phyloP scores from a whole-genome alignment of 2,329 filamentous ascomycete species.

The Aspergillus sp. region DNA sequence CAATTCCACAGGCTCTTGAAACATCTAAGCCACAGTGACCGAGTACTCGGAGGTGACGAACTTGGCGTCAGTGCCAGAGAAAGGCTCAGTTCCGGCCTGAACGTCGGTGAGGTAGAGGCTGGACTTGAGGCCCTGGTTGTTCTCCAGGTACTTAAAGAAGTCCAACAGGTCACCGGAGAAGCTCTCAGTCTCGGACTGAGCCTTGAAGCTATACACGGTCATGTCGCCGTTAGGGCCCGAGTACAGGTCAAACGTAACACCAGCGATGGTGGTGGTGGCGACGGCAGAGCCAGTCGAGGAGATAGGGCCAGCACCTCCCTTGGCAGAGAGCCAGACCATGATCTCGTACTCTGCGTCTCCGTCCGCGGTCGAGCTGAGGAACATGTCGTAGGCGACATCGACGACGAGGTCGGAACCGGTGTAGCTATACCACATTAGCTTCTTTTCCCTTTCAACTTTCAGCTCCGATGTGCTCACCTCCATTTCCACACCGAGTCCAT shows the following conservation, averaged over 20 bases:
- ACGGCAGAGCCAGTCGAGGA: constrained; percentile 45
- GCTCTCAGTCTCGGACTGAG: constrained; percentile 40
- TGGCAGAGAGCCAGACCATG: constrained; percentile 61
- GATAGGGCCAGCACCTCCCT: constrained; percentile 57
- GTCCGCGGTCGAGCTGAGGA: constrained; percentile 47
- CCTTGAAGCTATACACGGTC: constrained; percentile 58
- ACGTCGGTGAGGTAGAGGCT: constrained; percentile 52
- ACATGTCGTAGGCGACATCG: constrained; percentile 60
- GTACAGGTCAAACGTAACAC: constrained; percentile 55
- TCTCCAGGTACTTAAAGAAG: constrained; percentile 55
- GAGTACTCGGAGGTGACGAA: constrained; percentile 27
- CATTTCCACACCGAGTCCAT: constrained; percentile 45
- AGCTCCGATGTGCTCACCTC: constrained; percentile 21
- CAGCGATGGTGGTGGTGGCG: constrained; percentile 51
- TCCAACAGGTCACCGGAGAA: constrained; percentile 55
- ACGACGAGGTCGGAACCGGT: constrained; percentile 47
- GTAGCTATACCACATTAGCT: constrained; percentile 33
- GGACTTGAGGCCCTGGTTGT: constrained; percentile 26
- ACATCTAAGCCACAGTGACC: constrained; percentile 19
- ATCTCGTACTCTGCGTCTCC: constrained; percentile 54
- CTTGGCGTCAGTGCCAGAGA: constrained; percentile 23
- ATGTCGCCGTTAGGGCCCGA: constrained; percentile 55
- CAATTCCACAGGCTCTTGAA: no score
- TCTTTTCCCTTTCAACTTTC: not conserved
- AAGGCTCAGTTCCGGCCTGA: constrained; percentile 34